These are phyloP conservation scores for Paecilomyces formosus DNA, from an alignment of 2,329 filamentous ascomycete genomes.

Conservation along the genomic window DNA sequence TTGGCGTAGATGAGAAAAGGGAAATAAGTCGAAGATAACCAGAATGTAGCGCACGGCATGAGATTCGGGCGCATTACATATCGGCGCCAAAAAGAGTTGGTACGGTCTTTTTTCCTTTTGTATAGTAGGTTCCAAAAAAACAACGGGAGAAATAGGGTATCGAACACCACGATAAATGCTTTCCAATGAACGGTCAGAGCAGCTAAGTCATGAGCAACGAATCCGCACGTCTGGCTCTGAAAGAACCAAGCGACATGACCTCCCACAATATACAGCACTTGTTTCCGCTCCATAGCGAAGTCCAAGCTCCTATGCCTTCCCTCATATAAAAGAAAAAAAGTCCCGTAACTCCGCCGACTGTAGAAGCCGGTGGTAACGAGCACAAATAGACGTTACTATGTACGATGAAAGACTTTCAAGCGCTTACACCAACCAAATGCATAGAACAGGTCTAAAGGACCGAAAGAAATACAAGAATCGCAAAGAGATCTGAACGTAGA, in stretches of 20 bases:
- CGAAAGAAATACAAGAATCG: not conserved
- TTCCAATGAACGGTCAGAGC: slow-evolving; percentile 13
- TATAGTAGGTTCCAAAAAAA: slow-evolving; percentile 11
- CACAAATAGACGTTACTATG: not conserved
- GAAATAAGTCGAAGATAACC: not conserved
- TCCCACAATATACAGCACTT: not conserved
- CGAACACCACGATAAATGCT: slow-evolving; percentile 37
- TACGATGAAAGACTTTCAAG: not conserved
- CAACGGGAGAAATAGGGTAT: slow-evolving; percentile 31
- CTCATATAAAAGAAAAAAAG: not conserved
- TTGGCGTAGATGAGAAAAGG: not conserved
- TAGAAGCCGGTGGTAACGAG: not conserved
- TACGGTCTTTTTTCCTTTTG: not conserved
- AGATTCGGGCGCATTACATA: not conserved
- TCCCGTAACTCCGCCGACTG: not conserved
- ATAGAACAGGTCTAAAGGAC: not conserved
- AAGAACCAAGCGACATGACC: not conserved
- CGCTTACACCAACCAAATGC: not conserved
- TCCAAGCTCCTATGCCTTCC: not conserved
- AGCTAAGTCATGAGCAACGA: slow-evolving; percentile 24
- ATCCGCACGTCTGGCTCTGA: not conserved
- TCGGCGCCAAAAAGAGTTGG: not conserved
- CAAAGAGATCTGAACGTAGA: not conserved
- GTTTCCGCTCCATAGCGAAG: not conserved
- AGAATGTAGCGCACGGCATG: not conserved